Conservation (phyloP, 306 rosid species). For the Sphenostylis stenocarpa region DNA sequence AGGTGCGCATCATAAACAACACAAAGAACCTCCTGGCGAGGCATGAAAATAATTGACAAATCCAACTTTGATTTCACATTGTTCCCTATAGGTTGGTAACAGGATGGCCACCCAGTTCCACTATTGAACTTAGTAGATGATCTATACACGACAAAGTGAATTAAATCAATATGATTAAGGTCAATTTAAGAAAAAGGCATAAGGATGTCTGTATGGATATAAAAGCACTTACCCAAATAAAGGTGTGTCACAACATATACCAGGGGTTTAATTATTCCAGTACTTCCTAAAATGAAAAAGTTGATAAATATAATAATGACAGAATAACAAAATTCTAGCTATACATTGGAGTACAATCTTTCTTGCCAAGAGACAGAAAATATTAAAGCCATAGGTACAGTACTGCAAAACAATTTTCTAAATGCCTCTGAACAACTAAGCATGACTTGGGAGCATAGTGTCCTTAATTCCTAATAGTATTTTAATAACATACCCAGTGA, state of each 20-base stretch:
- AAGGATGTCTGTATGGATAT: background rate
- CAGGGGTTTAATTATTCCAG: conserved; percentile 84
- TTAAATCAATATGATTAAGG: background rate
- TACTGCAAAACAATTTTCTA: background rate
- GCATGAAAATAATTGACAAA: conserved; percentile 85
- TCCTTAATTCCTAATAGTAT: background rate
- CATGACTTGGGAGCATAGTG: background rate
- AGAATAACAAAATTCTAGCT: background rate
- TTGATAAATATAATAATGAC: background rate
- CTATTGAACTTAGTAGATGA: conserved; percentile 89
- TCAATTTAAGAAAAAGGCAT: background rate
- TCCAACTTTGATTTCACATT: conserved; percentile 82
- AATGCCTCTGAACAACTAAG: background rate
- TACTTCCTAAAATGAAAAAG: conserved; percentile 55
- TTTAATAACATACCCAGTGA: conserved; percentile 68
- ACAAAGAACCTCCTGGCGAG: conserved; percentile 91
- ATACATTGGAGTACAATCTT: too few species aligned
- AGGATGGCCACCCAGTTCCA: conserved; percentile 99
- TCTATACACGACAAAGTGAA: conserved; percentile 42
- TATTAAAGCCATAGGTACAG: too few species aligned
- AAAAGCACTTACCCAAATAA: conserved; percentile 73
- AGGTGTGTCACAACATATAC: conserved; percentile 88
- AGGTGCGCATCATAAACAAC: conserved; percentile 86
- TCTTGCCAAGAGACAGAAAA: too few species aligned
- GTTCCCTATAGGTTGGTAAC: conserved; percentile 73